These are phyloP conservation scores for Hyaloperonospora arabidopsidis DNA, from an alignment of 352 stramenopile genomes.

Conservation along the genomic window DNA sequence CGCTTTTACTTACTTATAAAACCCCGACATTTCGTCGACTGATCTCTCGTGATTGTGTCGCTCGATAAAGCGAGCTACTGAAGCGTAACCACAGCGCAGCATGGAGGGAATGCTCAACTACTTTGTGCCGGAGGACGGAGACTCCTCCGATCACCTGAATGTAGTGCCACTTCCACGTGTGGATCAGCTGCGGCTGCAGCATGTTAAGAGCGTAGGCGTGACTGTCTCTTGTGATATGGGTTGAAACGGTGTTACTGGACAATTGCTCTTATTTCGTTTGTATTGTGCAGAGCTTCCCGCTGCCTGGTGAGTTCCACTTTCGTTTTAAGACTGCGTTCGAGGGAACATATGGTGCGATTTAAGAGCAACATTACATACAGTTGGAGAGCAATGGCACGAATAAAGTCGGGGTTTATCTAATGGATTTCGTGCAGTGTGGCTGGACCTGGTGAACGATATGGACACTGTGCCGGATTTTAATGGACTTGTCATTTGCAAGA, in stretches of 20 bases:
- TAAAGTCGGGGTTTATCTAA: background rate
- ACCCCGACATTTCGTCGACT: too few relatives aligned
- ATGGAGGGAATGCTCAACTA: slow-evolving; percentile 88
- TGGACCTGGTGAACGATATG: slow-evolving; percentile 64
- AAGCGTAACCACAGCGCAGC: too few relatives aligned
- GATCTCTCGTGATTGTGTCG: too few relatives aligned
- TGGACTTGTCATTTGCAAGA: slow-evolving; percentile 72
- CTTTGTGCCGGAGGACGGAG: slow-evolving; percentile 79
- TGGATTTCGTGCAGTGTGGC: slow-evolving; percentile 45
- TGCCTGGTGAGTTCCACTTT: slow-evolving; percentile 79
- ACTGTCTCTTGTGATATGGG: background rate
- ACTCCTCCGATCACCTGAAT: slow-evolving; percentile 81
- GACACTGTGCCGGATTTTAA: slow-evolving; percentile 77
- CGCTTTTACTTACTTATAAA: too few relatives aligned
- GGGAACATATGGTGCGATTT: slow-evolving; percentile 60
- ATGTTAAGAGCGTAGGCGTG: slow-evolving; percentile 64
- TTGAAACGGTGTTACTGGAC: background rate
- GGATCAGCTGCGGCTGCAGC: slow-evolving; percentile 59
- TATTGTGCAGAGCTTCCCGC: slow-evolving; percentile 44
- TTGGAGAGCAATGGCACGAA: slow-evolving; percentile 10
- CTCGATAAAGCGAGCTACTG: too few relatives aligned
- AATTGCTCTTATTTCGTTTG: slow-evolving; percentile 10
- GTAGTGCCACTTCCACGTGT: slow-evolving; percentile 74
- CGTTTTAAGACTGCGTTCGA: slow-evolving; percentile 84
- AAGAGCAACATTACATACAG: background rate